Evolutionary conservation across 306 rosid species (phyloP).

Genomic region (Lathyrus sativus): DNA sequence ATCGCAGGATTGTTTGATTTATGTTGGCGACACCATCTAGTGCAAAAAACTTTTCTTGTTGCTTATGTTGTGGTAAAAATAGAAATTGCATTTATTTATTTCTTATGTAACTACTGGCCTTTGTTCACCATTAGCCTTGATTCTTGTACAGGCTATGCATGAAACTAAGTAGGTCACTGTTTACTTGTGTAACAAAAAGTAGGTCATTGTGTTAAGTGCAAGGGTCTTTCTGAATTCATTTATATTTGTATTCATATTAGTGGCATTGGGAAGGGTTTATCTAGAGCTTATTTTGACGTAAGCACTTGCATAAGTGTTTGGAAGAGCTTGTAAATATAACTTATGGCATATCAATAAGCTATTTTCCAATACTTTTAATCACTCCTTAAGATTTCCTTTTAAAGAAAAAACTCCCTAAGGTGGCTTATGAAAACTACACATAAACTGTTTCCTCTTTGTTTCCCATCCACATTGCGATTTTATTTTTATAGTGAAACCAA

Average conservation of each 20-base stretch:
- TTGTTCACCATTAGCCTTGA: not conserved
- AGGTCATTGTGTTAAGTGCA: slow-evolving; percentile 10
- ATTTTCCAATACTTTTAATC: not conserved
- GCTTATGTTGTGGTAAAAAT: not conserved
- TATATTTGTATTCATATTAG: slow-evolving; percentile 10
- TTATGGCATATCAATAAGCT: not conserved
- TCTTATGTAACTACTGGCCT: not conserved
- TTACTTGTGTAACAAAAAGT: not conserved
- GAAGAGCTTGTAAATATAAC: slow-evolving; percentile 1
- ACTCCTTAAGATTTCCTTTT: not conserved
- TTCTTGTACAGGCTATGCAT: slow-evolving; percentile 23
- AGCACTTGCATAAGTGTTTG: not conserved
- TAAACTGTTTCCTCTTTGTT: not conserved
- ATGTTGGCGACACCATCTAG: not conserved
- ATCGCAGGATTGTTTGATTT: not conserved
- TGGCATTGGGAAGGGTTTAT: not conserved
- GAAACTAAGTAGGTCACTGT: slow-evolving; percentile 3
- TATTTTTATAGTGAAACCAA: not conserved
- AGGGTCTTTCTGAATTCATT: slow-evolving; percentile 14
- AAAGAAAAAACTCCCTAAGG: not conserved
- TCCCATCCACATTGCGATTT: not conserved
- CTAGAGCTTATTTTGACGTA: slow-evolving; percentile 1
- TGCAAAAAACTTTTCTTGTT: not conserved
- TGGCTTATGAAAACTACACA: not conserved
- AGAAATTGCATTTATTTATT: slow-evolving; percentile 3